These are phyloP conservation scores for Vitis hybrid DNA, from an alignment of 177 flowering plant genomes.

Conservation along the genomic window DNA sequence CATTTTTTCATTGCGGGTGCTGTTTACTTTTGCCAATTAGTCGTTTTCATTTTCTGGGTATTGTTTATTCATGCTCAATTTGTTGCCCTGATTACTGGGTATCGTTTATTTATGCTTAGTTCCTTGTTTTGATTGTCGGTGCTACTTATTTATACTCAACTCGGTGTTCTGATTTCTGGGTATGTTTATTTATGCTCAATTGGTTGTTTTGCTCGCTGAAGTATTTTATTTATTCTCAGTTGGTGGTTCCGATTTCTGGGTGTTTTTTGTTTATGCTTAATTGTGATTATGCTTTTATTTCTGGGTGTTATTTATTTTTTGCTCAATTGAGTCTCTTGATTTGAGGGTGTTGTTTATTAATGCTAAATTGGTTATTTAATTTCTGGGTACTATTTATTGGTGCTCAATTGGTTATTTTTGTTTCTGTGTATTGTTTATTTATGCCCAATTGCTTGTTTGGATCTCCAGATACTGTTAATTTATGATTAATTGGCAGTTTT, in stretches of 20 bases:
- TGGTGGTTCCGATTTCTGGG: no score
- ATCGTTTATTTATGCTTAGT: background rate
- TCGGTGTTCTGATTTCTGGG: no score
- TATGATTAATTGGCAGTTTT: background rate
- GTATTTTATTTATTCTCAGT: no score
- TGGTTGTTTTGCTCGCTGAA: no score
- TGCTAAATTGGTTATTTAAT: background rate
- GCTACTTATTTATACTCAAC: no score
- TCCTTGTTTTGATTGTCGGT: no score
- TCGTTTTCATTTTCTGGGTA: no score
- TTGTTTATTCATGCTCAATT: background rate
- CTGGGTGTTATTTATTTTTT: background rate
- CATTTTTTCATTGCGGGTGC: no score
- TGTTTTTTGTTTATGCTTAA: no score
- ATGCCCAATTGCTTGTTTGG: background rate
- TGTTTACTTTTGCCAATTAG: no score
- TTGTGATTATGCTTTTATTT: background rate
- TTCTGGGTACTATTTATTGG: conserved; percentile 3
- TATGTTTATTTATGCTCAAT: background rate
- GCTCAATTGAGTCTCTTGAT: background rate
- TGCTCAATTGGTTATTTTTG: background rate
- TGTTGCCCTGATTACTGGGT: no score
- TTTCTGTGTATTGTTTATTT: background rate
- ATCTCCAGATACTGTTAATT: background rate
- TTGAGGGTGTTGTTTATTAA: conserved; percentile 3